Base-by-base conservation (phyloP, 768 basidiomycete species). In the Boletellus sp. region DNA sequence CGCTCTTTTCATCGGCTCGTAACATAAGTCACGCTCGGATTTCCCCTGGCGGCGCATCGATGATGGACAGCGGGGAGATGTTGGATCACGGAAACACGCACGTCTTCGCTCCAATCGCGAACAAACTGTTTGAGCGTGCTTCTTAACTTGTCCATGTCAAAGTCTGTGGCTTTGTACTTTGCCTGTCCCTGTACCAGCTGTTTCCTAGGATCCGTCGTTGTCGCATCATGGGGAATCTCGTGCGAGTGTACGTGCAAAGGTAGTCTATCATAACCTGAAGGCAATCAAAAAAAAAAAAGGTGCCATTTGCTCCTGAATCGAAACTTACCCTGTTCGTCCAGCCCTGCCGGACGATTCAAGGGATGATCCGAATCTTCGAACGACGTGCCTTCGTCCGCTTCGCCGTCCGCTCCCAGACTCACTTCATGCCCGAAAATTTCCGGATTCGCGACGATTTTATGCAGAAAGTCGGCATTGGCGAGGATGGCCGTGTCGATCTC, bases 61-160 rank as follows among this genome's bases (percentile, higher is more conserved):
- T 41, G 24, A 40, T 4, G 23, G 10, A 47, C 12, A 6, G 28
- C 12, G 16, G 39, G 36, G 6, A 35, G 39, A 37, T 1, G 8
- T 15, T 11, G 11, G 26, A 40, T 26, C 34, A 49, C 17, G 16
- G 11, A 20, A 52, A 50, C 1, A 58, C 70, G 38, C 35, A 92
- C 90, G 74, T 91, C 86, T 55, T 75, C 78, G 52, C 87, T 90
- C 94, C 94, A 98, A 62, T 98, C 94, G 12, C 94, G 78, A 10
- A 93, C 93, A 45, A 95, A 86, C 59, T 95, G 93, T 62, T 95
- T 91, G 34, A 97, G 69, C 0, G 94, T 95, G 61, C 91, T 94
- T 50, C 93, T 73, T 35, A 98, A 72, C 63, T 95, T 94, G 64
- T 96, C 92, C 83, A 89, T 87, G 57, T 92, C 87, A 52, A 79